Evolutionary conservation across 768 basidiomycete genomes (phyloP).

Genomic region (Porphyrellus cyaneotinctus): DNA sequence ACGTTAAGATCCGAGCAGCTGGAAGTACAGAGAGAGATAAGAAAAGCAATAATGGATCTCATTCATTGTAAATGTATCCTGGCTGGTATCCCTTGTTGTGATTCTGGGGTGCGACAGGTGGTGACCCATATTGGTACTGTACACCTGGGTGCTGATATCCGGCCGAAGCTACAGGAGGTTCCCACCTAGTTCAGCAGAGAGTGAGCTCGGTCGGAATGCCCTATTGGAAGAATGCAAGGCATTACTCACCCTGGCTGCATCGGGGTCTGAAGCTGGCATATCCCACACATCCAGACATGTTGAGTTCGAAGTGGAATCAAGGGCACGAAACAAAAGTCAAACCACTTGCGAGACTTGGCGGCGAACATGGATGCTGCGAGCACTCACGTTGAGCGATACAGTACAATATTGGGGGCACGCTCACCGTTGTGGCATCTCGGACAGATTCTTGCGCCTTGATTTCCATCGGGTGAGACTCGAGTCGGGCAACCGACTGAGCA

Average conservation of each 20-base stretch:
- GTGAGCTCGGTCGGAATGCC: background rate
- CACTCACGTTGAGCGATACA: background rate
- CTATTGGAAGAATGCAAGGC: background rate
- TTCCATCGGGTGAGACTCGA: slow-evolving; percentile 51
- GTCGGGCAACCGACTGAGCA: slow-evolving; percentile 63
- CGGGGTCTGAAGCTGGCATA: slow-evolving; percentile 62
- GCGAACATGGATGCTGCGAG: slow-evolving; percentile 51
- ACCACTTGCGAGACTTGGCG: slow-evolving; percentile 67
- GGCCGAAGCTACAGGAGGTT: slow-evolving; percentile 32
- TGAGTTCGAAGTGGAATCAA: slow-evolving; percentile 60
- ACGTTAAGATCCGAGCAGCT: background rate
- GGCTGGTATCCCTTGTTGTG: slow-evolving; percentile 28
- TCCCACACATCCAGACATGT: slow-evolving; percentile 66
- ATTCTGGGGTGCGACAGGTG: slow-evolving; percentile 5
- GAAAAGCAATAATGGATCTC: background rate
- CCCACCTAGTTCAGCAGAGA: slow-evolving; percentile 26
- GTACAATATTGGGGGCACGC: slow-evolving; percentile 7
- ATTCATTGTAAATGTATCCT: slow-evolving; percentile 20
- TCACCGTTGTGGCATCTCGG: slow-evolving; percentile 71
- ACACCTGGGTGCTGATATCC: slow-evolving; percentile 37
- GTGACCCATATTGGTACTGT: slow-evolving; percentile 12
- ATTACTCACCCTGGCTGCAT: slow-evolving; percentile 49
- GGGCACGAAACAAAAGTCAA: slow-evolving; percentile 73
- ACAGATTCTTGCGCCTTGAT: slow-evolving; percentile 53
- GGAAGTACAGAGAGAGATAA: slow-evolving; percentile 1